Base-by-base conservation (phyloP, 768 basidiomycete genomes). In the Tylopilus cervinicoccineus region DNA sequence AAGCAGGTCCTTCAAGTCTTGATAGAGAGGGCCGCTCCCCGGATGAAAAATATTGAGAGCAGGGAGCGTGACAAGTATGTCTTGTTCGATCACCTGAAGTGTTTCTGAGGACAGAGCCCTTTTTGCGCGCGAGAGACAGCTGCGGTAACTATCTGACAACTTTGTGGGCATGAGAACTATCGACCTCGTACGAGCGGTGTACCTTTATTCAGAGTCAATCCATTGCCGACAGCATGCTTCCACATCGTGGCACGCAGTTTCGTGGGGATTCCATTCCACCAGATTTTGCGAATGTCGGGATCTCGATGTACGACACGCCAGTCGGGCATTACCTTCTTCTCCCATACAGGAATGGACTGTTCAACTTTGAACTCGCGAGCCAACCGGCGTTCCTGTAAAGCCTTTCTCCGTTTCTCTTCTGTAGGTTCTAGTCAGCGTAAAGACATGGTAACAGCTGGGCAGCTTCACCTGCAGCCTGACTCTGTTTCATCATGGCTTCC, bases 231-330 rank as follows among this genome's bases (percentile, higher is more conserved):
- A n/a, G 86, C 89, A 43, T 76, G 76, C 63, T 88, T 81, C 93
- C 93, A 95, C 74, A 94, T 77, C 2, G 75, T 63, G 4, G 87
- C 85, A 27, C 93, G 79, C 46, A 91, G 66, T 60, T 88, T 87
- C 0, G 86, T 78, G 3, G 93, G 93, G 56, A 93, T 88, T 4
- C 93, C 93, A 26, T 75, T 75, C 91, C 91, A 92, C 93, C 92
- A 95, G 9, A 93, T 60, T 60, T 75, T 80, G 27, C 85, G 78
- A 44, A 93, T 69, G 10, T 67, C 66, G 0, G 84, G 73, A 52
- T 88, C 81, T 56, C 76, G 80, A 62, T 82, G 63, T 7, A 91
- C 86, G 20, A 79, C 75, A 41, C 77, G 80, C 89, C 90, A 94
- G 63, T 94, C 87, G 0, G 91, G 89, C 17, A 87, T 58, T 48